Base-by-base conservation (phyloP, 257 asterid genomes). In the Linderniella brevidens region DNA sequence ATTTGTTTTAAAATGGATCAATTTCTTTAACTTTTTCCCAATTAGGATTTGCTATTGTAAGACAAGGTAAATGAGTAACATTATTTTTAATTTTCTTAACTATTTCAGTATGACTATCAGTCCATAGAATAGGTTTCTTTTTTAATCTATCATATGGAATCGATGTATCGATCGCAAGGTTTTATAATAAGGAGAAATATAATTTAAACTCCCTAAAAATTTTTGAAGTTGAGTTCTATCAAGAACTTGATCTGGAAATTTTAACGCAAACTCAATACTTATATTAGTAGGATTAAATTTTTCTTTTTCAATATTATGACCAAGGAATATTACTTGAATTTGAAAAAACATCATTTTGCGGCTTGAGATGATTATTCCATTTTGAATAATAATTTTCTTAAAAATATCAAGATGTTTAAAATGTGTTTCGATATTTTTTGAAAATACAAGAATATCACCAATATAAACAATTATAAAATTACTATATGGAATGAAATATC, bases 371-470 rank as follows among this genome's bases (percentile, higher is more conserved):
- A 50, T 20, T 3, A 35, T 14, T n/a, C 44, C 55, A 50, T 29
- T 50, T 17, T 50, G 53, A n/a, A 48, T 32, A 16, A 50, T 16
- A 14, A 36, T 15, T 3, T 50, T 50, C 11, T 16, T 15, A 35
- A 50, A 50, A 8, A 50, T 50, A 1, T 50, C 20, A 0, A 50
- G 15, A 50, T 50, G 44, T 16, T 35, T 50, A 35, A 50, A 50
- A 35, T 50, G 55, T 0, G 6, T 8, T 50, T 50, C 55, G 1
- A 50, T 50, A 35, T 1, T 15, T 8, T 35, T 15, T 5, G 54
- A 50, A 10, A 15, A 36, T 1, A 47, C n/a, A 8, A 20, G 7
- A 9, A 19, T 47, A 18, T 20, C 52, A 47, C 12, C 36, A 47
- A 47, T 19, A 18, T 17, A 47, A 2, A 42, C 17, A n/a, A 42